Conservation (phyloP, 1,284 basidiomycete genomes). For the Nidula niveotomentosa region DNA sequence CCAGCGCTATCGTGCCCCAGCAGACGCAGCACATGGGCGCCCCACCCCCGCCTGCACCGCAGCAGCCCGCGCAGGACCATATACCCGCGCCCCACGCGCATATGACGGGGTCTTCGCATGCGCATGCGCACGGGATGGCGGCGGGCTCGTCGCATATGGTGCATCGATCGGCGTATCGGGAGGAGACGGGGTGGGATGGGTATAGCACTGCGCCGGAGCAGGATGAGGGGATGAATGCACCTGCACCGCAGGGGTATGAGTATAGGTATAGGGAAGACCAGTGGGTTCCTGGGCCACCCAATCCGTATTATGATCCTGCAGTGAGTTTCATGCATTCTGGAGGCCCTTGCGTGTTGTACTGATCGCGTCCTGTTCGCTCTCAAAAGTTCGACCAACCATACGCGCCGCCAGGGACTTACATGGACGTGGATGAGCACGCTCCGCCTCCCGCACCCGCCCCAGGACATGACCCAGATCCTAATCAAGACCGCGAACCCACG, state of each 20-base stretch:
- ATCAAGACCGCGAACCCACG: too few relatives aligned
- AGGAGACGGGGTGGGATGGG: conserved; percentile 34
- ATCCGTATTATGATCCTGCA: conserved; percentile 58
- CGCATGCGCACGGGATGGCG: too few relatives aligned
- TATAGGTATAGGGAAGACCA: conserved; percentile 64
- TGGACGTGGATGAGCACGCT: too few relatives aligned
- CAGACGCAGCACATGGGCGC: conserved; percentile 46
- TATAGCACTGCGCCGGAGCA: conserved; percentile 34
- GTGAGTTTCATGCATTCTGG: too few relatives aligned
- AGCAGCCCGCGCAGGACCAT: conserved; percentile 13
- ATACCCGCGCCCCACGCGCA: too few relatives aligned
- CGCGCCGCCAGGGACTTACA: too few relatives aligned
- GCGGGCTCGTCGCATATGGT: conserved; percentile 36
- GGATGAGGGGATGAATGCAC: conserved; percentile 39
- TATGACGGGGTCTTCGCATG: too few relatives aligned
- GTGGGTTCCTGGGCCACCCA: conserved; percentile 34
- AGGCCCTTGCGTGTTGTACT: too few relatives aligned
- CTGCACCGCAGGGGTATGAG: conserved; percentile 41
- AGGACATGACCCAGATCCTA: too few relatives aligned
- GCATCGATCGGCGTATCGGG: conserved; percentile 44
- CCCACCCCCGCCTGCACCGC: conserved; percentile 18
- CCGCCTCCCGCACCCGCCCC: too few relatives aligned
- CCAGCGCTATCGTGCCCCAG: conserved; percentile 59
- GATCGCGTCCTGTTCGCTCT: too few relatives aligned
- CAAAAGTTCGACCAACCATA: too few relatives aligned